Base-by-base conservation (phyloP, 106 monocot genomes). In the Amphibolis antarctica region DNA sequence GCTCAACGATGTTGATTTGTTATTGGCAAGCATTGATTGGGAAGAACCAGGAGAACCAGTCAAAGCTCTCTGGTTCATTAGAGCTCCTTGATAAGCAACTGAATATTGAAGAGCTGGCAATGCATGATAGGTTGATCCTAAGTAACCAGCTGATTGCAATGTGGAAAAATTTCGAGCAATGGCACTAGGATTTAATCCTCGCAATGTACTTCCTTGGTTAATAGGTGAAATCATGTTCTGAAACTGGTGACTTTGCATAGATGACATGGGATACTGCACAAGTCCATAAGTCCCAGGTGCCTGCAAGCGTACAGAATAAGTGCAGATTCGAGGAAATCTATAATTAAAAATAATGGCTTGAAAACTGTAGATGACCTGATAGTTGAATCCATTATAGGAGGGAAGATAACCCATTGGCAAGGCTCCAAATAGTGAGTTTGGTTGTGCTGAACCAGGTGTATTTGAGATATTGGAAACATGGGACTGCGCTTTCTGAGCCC, bases 331-430 rank as follows among this genome's bases (percentile, higher is more conserved):
- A 36, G 36, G 36, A 36, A 36, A 36, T 36, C 36, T n/a, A n/a
- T 36, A 66, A 6, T 28, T 29, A 9, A 63, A n/a, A 45, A 63
- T 0, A 24, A 45, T 36, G 36, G 3, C 48, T 13, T 15, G 18
- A 52, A 36, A 36, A 36, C 36, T 36, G 36, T 7, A 36, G 36
- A 36, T 36, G 18, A 90, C 96, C 96, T 96, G 96, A 67, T 90
- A 96, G 31, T 86, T 74, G 70, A 62, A 90, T 53, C 90, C 96
- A 76, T 90, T 90, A 65, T 86, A 96, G 21, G 77, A 68, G 69
- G 96, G 82, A 53, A 87, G 68, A 68, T 86, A 96, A 52, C 96
- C 86, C 80, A 96, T 80, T 57, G 89, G 90, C 62, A 89, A 73
- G 53, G 84, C 86, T 53, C 96, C 96, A 85, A 86, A 96, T 26